A percentile compares a stretch with the other conserved stretches of the same genome.
These are phyloP conservation scores for Annulohypoxylon moriforme DNA, from an alignment of 495 filamentous ascomycete genomes.

Conservation along the genomic window DNA sequence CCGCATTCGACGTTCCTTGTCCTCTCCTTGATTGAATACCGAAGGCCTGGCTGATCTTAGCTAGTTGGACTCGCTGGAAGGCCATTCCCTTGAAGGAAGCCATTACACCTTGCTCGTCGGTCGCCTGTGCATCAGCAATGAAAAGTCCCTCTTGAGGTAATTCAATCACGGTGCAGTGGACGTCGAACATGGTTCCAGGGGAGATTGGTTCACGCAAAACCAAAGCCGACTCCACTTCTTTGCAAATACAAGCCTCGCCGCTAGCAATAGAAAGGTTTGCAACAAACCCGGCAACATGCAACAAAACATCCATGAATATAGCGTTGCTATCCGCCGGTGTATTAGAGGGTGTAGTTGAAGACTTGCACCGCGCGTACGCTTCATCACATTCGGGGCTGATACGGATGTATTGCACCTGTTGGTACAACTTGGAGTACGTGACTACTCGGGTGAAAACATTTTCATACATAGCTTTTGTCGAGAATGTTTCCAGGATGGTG, in stretches of 20 bases:
- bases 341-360: not conserved
- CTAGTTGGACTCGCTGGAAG: constrained; percentile 11
- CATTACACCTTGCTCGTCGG: constrained; percentile 3
- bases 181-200: constrained; percentile 2
- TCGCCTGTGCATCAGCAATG: constrained; percentile 6
- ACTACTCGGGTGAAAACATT: constrained; percentile 8
- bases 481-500: constrained; percentile 10
- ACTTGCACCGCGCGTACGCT: constrained; percentile 7
- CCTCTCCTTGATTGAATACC: constrained; percentile 7
- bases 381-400: constrained; percentile 1
- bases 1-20: not conserved
- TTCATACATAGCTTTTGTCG: constrained; percentile 9
- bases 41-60: constrained; percentile 6
- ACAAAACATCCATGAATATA: constrained; percentile 8
- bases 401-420: constrained; percentile 11
- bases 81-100: constrained; percentile 14
- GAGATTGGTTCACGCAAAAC: constrained; percentile 5
- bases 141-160: not conserved
- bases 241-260: constrained; percentile 10
- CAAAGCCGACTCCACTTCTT: constrained; percentile 3
- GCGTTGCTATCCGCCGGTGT: not conserved
- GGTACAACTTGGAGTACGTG: constrained; percentile 8
- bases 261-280: constrained; percentile 1
- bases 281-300: constrained; percentile 8
- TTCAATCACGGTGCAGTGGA: constrained; percentile 10